Evolutionary conservation across 83 land plant genomes (phyloP), one percentile per base, ranked within the genome.

Genomic region (Larix sibirica): DNA sequence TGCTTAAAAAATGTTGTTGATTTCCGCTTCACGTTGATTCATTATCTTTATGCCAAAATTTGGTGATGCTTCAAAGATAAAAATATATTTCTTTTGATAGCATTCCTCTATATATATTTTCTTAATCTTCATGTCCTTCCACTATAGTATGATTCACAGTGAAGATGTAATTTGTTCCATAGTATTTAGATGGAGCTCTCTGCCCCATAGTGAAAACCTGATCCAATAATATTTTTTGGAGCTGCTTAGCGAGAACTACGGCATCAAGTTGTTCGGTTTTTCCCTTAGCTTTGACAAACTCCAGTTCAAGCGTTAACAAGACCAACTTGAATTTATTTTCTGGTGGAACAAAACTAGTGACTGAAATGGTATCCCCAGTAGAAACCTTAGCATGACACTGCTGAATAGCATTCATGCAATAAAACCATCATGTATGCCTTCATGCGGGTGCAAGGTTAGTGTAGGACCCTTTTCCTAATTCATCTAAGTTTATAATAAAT

Each of bases 21-120:
- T 89, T 17, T 94, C 90, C 63, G 94, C 94, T 84, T 96, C 97
- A 33, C 93, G 89, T 71, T 98, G 99, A 81, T 98, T 98, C n/a
- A 87, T 86, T 79, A 98, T 92, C 96, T 94, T 92, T 56, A 94
- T 90, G 21, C 95, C 92, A 61, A 92, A 91, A 42, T 78, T 76
- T 75, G 86, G 89, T 61, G 90, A 8, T 65, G 97, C 84, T 85
- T 92, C 95, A 88, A 89, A 94, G 18, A 95, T 78, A 88, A 91
- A 91, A 66, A 28, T 90, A 89, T 13, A 95, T 93, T 20, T 93
- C 94, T 59, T 58, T 59, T 14, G 90, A 68, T n/a, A 95, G 70
- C 59, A 92, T 81, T 63, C 97, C 97, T 79, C 96, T 86, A 36
- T 88, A 87, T 69, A 84, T 54, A 78, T 40, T 63, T 47, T 85